These are phyloP conservation scores for Metarhizium rileyi DNA, from an alignment of 2,329 filamentous ascomycete genomes.

Conservation along the genomic window DNA sequence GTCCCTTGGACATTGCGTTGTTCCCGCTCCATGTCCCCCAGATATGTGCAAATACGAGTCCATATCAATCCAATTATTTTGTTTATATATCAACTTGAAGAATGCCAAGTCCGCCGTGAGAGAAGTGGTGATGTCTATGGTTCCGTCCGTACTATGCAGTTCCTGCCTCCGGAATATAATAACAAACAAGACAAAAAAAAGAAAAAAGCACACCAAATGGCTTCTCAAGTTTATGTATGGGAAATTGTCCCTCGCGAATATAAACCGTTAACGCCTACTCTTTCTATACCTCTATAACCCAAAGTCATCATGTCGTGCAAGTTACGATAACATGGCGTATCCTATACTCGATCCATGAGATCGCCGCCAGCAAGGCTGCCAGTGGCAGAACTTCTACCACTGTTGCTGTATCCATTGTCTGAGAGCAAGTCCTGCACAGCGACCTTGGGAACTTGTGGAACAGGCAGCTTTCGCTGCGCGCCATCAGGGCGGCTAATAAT, in stretches of 20 bases:
- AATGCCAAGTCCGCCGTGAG: conserved; percentile 6
- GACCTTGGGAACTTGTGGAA: conserved; percentile 84
- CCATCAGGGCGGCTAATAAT: conserved; percentile 88
- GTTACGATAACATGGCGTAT: conserved; percentile 14
- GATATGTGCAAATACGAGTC: conserved; percentile 10
- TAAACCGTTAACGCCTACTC: conserved; percentile 27
- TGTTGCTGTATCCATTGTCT: conserved; percentile 55
- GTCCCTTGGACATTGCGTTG: background rate
- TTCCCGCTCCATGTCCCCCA: background rate
- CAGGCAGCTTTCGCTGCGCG: conserved; percentile 79
- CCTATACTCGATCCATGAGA: conserved; percentile 46
- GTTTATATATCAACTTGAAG: conserved; percentile 3
- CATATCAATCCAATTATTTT: conserved; percentile 16
- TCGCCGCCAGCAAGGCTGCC: conserved; percentile 70
- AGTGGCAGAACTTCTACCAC: conserved; percentile 66
- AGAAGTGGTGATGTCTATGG: conserved; percentile 12
- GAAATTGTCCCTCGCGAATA: conserved; percentile 8
- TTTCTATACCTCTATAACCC: conserved; percentile 30
- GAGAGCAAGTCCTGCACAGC: conserved; percentile 78
- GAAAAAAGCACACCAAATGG: background rate
- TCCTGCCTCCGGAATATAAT: background rate
- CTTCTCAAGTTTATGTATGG: background rate
- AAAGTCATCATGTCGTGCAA: conserved; percentile 29
- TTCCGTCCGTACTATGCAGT: background rate
- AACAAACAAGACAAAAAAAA: conserved; percentile 10